A percentile compares a stretch with the other conserved stretches of the same genome.
Conservation (phyloP, 768 basidiomycete genomes). For the Leccinum variicolor region DNA sequence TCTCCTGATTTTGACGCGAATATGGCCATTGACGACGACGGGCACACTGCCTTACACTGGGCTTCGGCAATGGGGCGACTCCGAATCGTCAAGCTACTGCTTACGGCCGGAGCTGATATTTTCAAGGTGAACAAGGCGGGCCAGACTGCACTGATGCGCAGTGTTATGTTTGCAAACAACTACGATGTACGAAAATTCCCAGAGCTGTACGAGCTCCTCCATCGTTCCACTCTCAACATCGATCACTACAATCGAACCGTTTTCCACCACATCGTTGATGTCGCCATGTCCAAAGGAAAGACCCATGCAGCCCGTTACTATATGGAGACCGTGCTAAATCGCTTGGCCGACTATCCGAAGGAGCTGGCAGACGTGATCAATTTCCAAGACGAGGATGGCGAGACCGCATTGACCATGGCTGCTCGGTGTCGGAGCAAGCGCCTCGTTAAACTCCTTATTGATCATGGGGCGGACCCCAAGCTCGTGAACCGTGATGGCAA, state of each 20-base stretch:
- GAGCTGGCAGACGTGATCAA: slow-evolving; percentile 98
- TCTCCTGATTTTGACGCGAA: slow-evolving; percentile 93
- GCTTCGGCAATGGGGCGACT: slow-evolving; percentile 99
- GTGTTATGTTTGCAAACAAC: slow-evolving; percentile 99
- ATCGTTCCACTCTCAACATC: slow-evolving; percentile 98
- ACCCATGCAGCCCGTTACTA: slow-evolving; percentile 98
- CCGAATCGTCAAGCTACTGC: slow-evolving; percentile 88
- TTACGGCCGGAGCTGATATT: slow-evolving; percentile 93
- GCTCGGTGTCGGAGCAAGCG: slow-evolving; percentile 94
- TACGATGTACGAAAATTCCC: slow-evolving; percentile 99
- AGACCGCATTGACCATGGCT: slow-evolving; percentile 95
- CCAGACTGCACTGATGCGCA: slow-evolving; percentile 96
- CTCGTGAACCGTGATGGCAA: slow-evolving; percentile 93
- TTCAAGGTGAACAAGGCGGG: slow-evolving; percentile 96
- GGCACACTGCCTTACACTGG: slow-evolving; percentile 97
- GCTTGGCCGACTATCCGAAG: slow-evolving; percentile 89
- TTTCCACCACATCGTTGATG: slow-evolving; percentile 96
- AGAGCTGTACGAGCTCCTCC: slow-evolving; percentile 93
- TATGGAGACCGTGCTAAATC: slow-evolving; percentile 90
- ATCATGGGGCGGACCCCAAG: slow-evolving; percentile 96
- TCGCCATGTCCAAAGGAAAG: slow-evolving; percentile 97
- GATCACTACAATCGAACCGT: slow-evolving; percentile 97
- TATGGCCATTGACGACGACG: slow-evolving; percentile 96
- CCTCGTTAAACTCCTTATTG: slow-evolving; percentile 90
- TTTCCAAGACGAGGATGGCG: slow-evolving; percentile 98